Base-by-base conservation (phyloP, 768 basidiomycete species). In the Suillus subluteus region DNA sequence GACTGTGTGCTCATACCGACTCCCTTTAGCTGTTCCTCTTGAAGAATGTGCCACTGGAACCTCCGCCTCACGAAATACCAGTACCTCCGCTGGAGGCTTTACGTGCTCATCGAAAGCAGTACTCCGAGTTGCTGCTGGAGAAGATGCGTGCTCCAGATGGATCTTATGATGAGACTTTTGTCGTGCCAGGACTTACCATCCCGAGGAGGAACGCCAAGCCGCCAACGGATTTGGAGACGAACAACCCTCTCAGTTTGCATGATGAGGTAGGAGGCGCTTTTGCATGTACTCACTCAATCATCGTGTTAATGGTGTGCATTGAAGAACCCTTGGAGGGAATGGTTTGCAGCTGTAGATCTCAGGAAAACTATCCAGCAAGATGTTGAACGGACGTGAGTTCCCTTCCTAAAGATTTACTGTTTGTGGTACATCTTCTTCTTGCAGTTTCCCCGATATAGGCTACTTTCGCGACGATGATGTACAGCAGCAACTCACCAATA, bases 321-420 rank as follows among this genome's bases (percentile, higher is more conserved):
- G 26, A 43, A 96, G 89, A 98, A 96, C 78, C 96, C 96, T 12
- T 99, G 98, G 98, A 91, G 88, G 71, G 87, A 88, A 58, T 99
- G 95, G 94, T 99, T 98, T 77, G 82, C 88, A 37, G 87, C 95
- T 48, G 84, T 96, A 21, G 98, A 99, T 66, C 81, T 98, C 46
- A 85, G 96, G 43, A 95, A 91, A 75, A 93, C 88, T 15, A 98
- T 99, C 58, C 79, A 88, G 46, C 95, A 98, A 78, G 98, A 99
- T 74, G 98, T 99, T 0, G 95, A 98, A 71, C 84, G 98, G 72
- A 99, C 98, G 90, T 96, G 78, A 78, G 94, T 82, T 46, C 65
- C 35, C 63, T 56, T n/a, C 64, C 18, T 6, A 43, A 48, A 41
- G 32, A 16, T 48, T 50, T 56, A 58, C 62, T 66, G 66, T 50